Evolutionary conservation across 495 filamentous ascomycete species (phyloP).

Genomic region (Penicillium parvum): DNA sequence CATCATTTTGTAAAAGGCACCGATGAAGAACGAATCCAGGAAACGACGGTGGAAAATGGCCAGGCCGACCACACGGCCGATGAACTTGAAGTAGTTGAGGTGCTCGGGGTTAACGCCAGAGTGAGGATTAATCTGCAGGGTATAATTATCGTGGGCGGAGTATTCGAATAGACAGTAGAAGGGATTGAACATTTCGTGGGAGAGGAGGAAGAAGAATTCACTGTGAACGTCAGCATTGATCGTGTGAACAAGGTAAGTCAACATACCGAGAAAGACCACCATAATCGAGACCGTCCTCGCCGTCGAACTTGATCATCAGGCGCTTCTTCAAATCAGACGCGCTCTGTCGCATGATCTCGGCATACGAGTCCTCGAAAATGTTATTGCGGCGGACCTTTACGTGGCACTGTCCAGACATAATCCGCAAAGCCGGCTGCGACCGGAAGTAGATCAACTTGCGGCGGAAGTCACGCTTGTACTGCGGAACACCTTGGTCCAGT

Average conservation of each 20-base stretch:
- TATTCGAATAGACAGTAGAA: constrained; percentile 99
- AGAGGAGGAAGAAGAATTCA: constrained; percentile 99
- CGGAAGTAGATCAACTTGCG: constrained; percentile 99
- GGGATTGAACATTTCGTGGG: constrained; percentile 99
- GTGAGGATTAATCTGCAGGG: constrained; percentile 98
- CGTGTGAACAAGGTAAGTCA: not conserved
- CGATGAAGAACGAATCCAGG: constrained; percentile 98
- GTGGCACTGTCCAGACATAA: constrained; percentile 93
- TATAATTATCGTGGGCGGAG: constrained; percentile 99
- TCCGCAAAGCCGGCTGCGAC: constrained; percentile 92
- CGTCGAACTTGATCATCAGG: constrained; percentile 99
- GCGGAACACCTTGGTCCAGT: constrained; percentile 94
- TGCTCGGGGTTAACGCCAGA: constrained; percentile 99
- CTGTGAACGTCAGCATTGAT: constrained; percentile 41
- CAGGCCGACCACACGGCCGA: constrained; percentile 93
- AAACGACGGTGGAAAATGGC: constrained; percentile 98
- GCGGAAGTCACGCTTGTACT: constrained; percentile 98
- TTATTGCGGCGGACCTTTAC: constrained; percentile 95
- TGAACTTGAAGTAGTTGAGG: constrained; percentile 99
- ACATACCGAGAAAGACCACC: constrained; percentile 84
- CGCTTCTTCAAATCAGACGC: constrained; percentile 97
- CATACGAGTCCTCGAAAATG: constrained; percentile 98
- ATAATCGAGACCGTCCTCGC: constrained; percentile 96
- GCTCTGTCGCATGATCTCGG: constrained; percentile 95
- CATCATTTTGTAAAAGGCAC: constrained; percentile 99